Percentiles rank a stretch among this genome's conserved stretches.
Evolutionary conservation across 768 basidiomycete genomes (phyloP).

Genomic region (Boletellus ananas): DNA sequence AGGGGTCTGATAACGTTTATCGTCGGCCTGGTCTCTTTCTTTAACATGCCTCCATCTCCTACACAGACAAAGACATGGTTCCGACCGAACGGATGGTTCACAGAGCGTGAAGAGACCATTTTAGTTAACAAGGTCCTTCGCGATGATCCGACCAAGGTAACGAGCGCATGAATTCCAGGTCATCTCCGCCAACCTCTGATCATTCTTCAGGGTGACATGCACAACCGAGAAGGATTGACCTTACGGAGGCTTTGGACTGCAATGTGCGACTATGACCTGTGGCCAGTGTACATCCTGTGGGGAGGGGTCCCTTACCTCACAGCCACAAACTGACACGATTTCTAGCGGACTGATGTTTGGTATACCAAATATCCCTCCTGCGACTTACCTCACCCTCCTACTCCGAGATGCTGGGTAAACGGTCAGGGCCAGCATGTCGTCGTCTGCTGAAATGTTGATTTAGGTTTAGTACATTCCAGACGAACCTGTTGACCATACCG

Average conservation of each 20-base stretch:
- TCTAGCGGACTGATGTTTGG: slow-evolving; percentile 50
- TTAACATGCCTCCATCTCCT: slow-evolving; percentile 57
- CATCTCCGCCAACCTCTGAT: too few relatives aligned
- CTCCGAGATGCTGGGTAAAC: slow-evolving; percentile 50
- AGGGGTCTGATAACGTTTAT: slow-evolving; percentile 41
- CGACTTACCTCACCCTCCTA: slow-evolving; percentile 56
- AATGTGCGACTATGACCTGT: slow-evolving; percentile 58
- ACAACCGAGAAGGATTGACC: slow-evolving; percentile 61
- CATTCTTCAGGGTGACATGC: slow-evolving; percentile 45
- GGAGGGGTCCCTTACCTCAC: background rate
- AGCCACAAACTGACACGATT: background rate
- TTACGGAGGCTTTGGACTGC: slow-evolving; percentile 49
- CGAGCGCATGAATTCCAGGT: background rate
- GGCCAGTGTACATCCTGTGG: slow-evolving; percentile 59
- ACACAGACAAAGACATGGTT: slow-evolving; percentile 58
- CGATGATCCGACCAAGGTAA: slow-evolving; percentile 58
- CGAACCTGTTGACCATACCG: slow-evolving; percentile 61
- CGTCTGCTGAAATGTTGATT: background rate
- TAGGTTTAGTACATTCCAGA: slow-evolving; percentile 57
- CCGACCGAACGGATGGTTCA: slow-evolving; percentile 61
- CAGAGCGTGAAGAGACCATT: slow-evolving; percentile 57
- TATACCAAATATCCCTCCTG: slow-evolving; percentile 47
- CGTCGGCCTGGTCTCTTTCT: slow-evolving; percentile 52
- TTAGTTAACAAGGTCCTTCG: slow-evolving; percentile 57
- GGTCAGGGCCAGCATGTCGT: background rate